phyloP scores from a whole-genome alignment of 225 moss, liverwort and hornwort genomes.

The Physcomitrium patens region DNA sequence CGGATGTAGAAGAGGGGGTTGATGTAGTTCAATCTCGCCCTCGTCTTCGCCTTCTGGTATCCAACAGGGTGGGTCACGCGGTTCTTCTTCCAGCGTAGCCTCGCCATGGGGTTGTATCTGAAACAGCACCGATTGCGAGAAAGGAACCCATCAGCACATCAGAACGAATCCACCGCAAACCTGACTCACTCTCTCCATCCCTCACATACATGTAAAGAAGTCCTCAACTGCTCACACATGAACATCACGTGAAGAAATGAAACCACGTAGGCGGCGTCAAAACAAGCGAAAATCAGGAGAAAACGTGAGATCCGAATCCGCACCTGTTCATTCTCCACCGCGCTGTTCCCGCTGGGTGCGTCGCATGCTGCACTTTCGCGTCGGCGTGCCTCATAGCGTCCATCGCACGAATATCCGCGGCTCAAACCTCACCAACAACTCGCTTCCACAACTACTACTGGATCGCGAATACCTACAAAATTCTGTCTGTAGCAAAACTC shows the following conservation, averaged over 20 bases:
- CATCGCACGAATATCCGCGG: constrained; percentile 7
- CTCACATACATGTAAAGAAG: too few species aligned
- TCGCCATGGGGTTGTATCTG: constrained; percentile 53
- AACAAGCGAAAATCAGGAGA: too few species aligned
- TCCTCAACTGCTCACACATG: not conserved
- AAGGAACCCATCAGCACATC: not conserved
- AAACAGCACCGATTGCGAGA: too few species aligned
- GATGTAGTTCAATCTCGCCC: constrained; percentile 47
- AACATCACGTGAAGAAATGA: too few species aligned
- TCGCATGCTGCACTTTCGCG: constrained; percentile 33
- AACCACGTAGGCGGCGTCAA: not conserved
- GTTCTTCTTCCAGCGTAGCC: constrained; percentile 57
- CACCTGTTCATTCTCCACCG: constrained; percentile 55
- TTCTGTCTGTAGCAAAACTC: too few species aligned
- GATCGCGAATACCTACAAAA: too few species aligned
- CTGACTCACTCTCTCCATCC: not conserved
- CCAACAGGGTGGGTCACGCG: constrained; percentile 41
- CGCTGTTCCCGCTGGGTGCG: constrained; percentile 34
- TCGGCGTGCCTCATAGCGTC: constrained; percentile 36
- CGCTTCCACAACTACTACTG: too few species aligned
- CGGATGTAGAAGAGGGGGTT: constrained; percentile 48
- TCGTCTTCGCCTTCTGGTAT: constrained; percentile 46
- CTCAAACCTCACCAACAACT: too few species aligned
- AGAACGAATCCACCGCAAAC: not conserved
- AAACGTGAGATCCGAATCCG: too few species aligned